Evolutionary conservation across 495 filamentous ascomycete genomes (phyloP).

Genomic region (Aspergillus taichungensis): DNA sequence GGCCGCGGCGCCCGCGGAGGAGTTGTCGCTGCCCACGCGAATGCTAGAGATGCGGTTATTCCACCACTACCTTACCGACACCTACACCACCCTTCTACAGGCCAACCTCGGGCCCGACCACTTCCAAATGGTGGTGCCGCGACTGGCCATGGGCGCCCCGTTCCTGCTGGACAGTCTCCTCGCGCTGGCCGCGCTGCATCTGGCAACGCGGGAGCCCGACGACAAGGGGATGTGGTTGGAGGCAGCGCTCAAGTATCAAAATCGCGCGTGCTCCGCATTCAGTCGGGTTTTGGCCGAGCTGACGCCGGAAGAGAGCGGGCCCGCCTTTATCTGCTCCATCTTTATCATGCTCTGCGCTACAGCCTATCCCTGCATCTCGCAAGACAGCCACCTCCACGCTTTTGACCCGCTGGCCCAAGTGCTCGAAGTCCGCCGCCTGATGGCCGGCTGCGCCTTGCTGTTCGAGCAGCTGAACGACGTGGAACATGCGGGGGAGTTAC

Average conservation of each 20-base stretch:
- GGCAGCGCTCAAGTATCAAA: conserved; percentile 28
- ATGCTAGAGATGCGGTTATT: conserved; percentile 33
- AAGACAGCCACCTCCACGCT: conserved; percentile 9
- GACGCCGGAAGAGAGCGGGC: conserved; percentile 18
- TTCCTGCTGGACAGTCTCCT: conserved; percentile 41
- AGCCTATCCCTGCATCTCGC: conserved; percentile 27
- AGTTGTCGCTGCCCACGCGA: conserved; percentile 14
- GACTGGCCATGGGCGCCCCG: conserved; percentile 32
- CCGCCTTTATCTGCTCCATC: conserved; percentile 33
- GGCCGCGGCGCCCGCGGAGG: background rate
- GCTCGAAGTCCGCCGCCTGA: conserved; percentile 25
- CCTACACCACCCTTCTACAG: conserved; percentile 22
- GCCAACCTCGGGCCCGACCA: conserved; percentile 25
- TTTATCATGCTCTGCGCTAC: conserved; percentile 32
- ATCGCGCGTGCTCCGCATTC: conserved; percentile 25
- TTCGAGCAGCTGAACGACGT: conserved; percentile 19
- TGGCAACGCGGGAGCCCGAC: conserved; percentile 27
- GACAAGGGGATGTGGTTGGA: conserved; percentile 26
- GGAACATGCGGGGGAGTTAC: conserved; percentile 16
- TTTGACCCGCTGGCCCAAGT: conserved; percentile 24
- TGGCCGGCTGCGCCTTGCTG: conserved; percentile 27
- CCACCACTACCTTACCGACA: conserved; percentile 31
- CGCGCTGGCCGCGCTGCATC: conserved; percentile 38
- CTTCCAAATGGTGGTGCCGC: conserved; percentile 34
- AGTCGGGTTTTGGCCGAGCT: conserved; percentile 21